Evolutionary conservation across 305 asterid species (phyloP).

Genomic region (Fraxinus ornus): DNA sequence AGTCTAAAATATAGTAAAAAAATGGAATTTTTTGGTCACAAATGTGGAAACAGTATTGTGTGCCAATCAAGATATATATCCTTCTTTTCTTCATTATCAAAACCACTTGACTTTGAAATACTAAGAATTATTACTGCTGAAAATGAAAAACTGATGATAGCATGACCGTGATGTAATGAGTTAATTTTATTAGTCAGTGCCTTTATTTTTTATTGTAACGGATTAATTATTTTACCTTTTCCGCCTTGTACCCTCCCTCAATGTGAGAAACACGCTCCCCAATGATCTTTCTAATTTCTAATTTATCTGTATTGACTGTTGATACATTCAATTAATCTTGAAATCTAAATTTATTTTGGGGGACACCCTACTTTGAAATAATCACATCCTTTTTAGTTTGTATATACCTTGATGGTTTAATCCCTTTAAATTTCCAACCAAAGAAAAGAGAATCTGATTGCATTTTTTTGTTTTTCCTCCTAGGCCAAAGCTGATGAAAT

Average conservation of each 20-base stretch:
- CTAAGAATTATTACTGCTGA: neutral
- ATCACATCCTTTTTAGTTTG: neutral
- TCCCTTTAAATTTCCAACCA: neutral
- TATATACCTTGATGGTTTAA: slow-evolving; percentile 17
- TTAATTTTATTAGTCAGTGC: neutral
- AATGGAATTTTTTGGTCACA: neutral
- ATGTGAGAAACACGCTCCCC: neutral
- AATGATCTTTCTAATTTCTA: neutral
- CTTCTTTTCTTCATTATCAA: neutral
- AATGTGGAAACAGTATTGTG: neutral
- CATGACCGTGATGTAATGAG: neutral
- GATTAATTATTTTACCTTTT: neutral
- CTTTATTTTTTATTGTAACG: no score
- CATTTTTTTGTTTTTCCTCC: slow-evolving; percentile 20
- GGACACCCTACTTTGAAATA: neutral
- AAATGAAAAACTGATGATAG: neutral
- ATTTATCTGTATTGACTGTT: neutral
- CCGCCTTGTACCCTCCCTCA: neutral
- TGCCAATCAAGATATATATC: neutral
- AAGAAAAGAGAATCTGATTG: slow-evolving; percentile 17
- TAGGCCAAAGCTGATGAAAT: slow-evolving; percentile 97
- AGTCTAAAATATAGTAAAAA: neutral
- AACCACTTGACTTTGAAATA: neutral
- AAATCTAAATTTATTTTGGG: neutral
- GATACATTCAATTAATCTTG: neutral